These are phyloP conservation scores for Ochetophila trinervis DNA, from an alignment of 306 rosid genomes.

Conservation along the genomic window DNA sequence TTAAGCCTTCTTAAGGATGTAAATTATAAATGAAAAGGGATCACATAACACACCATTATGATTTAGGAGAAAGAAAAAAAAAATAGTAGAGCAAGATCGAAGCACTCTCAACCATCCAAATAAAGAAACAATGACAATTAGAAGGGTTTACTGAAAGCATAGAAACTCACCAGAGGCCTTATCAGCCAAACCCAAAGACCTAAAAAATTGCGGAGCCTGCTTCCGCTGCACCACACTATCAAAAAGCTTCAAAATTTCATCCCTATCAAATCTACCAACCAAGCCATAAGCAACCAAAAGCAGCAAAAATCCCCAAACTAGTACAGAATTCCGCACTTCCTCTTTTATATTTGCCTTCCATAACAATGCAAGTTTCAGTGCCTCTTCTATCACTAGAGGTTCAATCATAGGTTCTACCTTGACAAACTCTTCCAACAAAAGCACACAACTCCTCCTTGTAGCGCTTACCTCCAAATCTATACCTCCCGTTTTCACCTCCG, in stretches of 20 bases:
- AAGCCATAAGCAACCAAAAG: conserved; percentile 32
- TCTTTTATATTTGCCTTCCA: conserved; percentile 31
- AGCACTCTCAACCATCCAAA: neutral
- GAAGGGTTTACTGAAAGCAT: neutral
- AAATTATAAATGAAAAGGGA: neutral
- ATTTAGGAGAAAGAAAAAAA: neutral
- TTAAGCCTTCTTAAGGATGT: neutral
- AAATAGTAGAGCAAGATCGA: neutral
- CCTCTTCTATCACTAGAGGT: conserved; percentile 22
- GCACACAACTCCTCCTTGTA: conserved; percentile 31
- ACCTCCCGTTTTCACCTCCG: conserved; percentile 1
- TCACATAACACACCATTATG: neutral
- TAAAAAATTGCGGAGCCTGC: conserved; percentile 33
- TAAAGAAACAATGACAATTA: neutral
- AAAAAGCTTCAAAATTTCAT: conserved; percentile 29
- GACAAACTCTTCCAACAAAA: conserved; percentile 38
- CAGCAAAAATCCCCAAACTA: conserved; percentile 32
- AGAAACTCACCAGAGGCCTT: conserved; percentile 37
- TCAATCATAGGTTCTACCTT: conserved; percentile 18
- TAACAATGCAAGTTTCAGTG: conserved; percentile 20
- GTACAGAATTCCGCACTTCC: conserved; percentile 18
- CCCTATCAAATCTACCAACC: conserved; percentile 27
- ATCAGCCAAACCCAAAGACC: conserved; percentile 35
- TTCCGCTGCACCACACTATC: conserved; percentile 15
- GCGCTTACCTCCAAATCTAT: conserved; percentile 10